Evolutionary conservation across 2,329 filamentous ascomycete species (phyloP).

Genomic region (Aspergillus puulaauensis): DNA sequence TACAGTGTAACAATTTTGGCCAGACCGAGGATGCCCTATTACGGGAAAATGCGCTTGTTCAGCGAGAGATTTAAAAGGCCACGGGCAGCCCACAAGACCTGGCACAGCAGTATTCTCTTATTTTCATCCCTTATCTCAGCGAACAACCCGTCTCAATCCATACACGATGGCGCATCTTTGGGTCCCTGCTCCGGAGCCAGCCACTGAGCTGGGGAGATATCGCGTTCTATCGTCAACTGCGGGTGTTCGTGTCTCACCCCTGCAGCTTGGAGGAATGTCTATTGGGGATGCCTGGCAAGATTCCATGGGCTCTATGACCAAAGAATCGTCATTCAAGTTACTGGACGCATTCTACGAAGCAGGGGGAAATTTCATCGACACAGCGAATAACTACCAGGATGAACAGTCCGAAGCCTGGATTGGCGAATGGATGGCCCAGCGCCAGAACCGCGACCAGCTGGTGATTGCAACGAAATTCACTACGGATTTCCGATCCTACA

Average conservation of each 20-base stretch:
- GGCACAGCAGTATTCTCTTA: too few species aligned
- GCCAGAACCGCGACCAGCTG: constrained; percentile 51
- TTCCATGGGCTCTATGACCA: constrained; percentile 64
- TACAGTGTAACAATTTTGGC: too few species aligned
- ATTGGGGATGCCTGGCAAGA: constrained; percentile 43
- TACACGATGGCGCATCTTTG: too few species aligned
- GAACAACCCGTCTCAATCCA: too few species aligned
- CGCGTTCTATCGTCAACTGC: constrained; percentile 66
- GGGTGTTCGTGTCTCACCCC: constrained; percentile 65
- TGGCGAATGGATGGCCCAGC: constrained; percentile 68
- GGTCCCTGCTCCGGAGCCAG: constrained; percentile 38
- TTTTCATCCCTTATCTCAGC: too few species aligned
- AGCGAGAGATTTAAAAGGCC: too few species aligned
- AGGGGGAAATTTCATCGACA: constrained; percentile 74
- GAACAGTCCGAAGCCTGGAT: constrained; percentile 66
- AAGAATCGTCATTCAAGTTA: constrained; percentile 61
- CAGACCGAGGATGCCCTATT: too few species aligned
- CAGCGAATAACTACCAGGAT: constrained; percentile 66
- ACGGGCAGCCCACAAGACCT: too few species aligned
- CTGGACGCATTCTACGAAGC: constrained; percentile 65
- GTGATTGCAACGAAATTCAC: constrained; percentile 66
- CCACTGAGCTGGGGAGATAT: constrained; percentile 64
- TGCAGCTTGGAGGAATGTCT: constrained; percentile 46
- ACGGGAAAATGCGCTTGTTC: too few species aligned
- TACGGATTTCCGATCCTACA: constrained; percentile 49